Conservation (phyloP, 2,329 filamentous ascomycete genomes). For the Fusarium veterinarium region DNA sequence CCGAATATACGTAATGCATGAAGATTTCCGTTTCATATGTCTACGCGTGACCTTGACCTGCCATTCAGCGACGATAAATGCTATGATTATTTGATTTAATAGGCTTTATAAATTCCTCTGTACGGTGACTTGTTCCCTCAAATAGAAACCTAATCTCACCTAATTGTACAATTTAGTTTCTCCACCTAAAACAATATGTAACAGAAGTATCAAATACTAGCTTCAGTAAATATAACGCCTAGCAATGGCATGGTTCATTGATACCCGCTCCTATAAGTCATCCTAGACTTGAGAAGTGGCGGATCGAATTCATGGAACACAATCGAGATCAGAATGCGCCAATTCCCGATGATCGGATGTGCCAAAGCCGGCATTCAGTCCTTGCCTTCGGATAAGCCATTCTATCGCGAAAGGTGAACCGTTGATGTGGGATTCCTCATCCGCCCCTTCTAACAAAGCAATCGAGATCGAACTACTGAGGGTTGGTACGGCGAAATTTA, state of each 20-base stretch:
- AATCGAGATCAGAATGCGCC: constrained; percentile 1
- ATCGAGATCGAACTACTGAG: constrained; percentile 1
- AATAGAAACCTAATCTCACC: not conserved
- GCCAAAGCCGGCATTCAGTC: constrained; percentile 10
- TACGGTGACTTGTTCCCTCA: not conserved
- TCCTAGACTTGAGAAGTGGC: not conserved
- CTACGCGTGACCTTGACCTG: not conserved
- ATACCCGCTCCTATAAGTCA: not conserved
- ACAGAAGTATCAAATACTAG: not conserved
- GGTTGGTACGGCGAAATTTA: constrained; percentile 10
- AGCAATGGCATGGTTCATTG: not conserved
- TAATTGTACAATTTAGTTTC: not conserved
- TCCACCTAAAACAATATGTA: not conserved
- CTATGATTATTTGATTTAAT: not conserved
- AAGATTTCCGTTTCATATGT: not conserved
- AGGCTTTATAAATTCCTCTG: not conserved
- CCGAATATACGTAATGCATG: not conserved
- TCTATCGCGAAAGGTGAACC: constrained; percentile 23
- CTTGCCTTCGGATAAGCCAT: constrained; percentile 17
- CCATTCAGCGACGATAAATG: not conserved
- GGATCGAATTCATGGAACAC: not conserved
- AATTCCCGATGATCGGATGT: constrained; percentile 19
- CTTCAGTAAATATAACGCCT: not conserved
- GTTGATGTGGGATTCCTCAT: constrained; percentile 10
- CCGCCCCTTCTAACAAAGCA: not conserved